phyloP scores from a whole-genome alignment of 257 asterid species.

The Salvia rosmarinus region DNA sequence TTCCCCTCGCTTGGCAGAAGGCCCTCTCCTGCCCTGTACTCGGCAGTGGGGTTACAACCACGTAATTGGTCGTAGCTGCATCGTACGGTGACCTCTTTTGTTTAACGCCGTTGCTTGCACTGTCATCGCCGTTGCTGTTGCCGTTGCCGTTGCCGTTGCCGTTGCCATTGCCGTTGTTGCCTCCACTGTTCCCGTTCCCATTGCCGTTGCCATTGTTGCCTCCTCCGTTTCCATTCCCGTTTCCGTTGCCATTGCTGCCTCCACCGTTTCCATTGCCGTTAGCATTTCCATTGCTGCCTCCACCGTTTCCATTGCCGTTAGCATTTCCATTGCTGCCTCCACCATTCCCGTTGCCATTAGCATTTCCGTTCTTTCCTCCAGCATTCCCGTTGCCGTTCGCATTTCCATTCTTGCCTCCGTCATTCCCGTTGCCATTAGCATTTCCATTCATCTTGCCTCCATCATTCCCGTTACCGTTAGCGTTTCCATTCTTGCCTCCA shows the following conservation, averaged over 20 bases:
- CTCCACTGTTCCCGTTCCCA: slow-evolving; percentile 15
- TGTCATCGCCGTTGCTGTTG: slow-evolving; percentile 8
- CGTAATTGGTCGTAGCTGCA: slow-evolving; percentile 51
- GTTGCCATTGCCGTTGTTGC: slow-evolving; percentile 10
- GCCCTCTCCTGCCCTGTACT: slow-evolving; percentile 52
- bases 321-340: slow-evolving; percentile 11
- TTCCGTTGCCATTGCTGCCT: neutral
- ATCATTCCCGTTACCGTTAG: neutral
- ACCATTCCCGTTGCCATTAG: neutral
- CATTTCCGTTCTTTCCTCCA: slow-evolving; percentile 19
- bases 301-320: neutral
- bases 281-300: neutral
- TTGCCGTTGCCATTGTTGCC: slow-evolving; percentile 9
- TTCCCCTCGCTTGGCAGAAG: slow-evolving; percentile 44
- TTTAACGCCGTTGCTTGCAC: neutral
- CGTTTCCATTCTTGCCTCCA: slow-evolving; percentile 4
- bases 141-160: slow-evolving; percentile 33
- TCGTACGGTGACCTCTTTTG: slow-evolving; percentile 34
- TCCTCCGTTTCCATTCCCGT: slow-evolving; percentile 30
- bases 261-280: slow-evolving; percentile 23
- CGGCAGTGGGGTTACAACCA: slow-evolving; percentile 38
- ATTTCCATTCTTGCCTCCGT: neutral
- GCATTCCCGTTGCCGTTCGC: neutral
- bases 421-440: slow-evolving; percentile 2
- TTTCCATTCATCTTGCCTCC: slow-evolving; percentile 19